Evolutionary conservation across 768 basidiomycete genomes (phyloP).

Genomic region (Plicaturopsis crispa): DNA sequence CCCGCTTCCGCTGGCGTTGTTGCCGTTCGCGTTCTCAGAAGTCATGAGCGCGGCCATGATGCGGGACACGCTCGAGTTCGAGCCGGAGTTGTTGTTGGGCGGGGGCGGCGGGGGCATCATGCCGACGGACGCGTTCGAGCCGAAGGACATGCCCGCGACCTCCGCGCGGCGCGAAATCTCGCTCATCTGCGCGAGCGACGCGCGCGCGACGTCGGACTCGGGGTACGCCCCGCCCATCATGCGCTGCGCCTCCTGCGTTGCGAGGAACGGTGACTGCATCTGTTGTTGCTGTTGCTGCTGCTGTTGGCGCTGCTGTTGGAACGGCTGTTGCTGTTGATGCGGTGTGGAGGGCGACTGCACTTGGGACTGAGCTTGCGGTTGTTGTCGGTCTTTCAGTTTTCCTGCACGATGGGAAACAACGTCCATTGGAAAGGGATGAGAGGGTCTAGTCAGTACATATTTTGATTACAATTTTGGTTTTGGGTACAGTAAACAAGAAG

Average conservation of each 20-base stretch:
- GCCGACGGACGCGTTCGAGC: slow-evolving; percentile 1
- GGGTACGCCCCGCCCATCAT: slow-evolving; percentile 32
- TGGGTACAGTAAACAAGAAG: no score
- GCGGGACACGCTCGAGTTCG: not conserved
- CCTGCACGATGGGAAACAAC: no score
- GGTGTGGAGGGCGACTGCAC: no score
- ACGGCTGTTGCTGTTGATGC: no score
- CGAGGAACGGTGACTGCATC: slow-evolving; percentile 44
- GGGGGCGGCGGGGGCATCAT: slow-evolving; percentile 4
- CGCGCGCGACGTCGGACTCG: slow-evolving; percentile 56
- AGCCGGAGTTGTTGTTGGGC: slow-evolving; percentile 2
- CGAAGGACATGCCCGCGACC: slow-evolving; percentile 31
- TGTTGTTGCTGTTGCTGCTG: slow-evolving; percentile 1
- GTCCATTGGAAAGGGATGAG: no score
- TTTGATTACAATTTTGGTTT: no score
- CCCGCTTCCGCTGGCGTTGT: slow-evolving; percentile 14
- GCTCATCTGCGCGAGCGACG: slow-evolving; percentile 70
- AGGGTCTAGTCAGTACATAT: no score
- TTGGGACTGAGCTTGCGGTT: no score
- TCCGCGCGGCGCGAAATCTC: slow-evolving; percentile 64
- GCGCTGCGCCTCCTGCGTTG: slow-evolving; percentile 48
- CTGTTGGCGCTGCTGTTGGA: slow-evolving; percentile 5
- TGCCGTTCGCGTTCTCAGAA: slow-evolving; percentile 4
- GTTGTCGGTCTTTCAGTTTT: no score
- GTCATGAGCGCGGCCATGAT: slow-evolving; percentile 4